Evolutionary conservation across 2,329 filamentous ascomycete genomes (phyloP).

Genomic region (Botrytis elliptica): DNA sequence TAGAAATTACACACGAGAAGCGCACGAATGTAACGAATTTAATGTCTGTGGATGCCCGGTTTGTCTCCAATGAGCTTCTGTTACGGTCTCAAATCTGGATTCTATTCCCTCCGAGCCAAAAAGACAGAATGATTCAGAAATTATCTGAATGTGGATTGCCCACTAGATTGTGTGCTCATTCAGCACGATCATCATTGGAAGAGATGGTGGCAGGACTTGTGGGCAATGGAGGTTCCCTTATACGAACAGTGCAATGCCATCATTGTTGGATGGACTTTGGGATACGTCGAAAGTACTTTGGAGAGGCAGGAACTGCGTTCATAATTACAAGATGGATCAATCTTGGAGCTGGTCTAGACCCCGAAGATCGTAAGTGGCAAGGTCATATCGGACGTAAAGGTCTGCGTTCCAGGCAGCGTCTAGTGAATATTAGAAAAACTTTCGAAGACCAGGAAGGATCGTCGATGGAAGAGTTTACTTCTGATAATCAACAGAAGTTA

Average conservation of each 20-base stretch:
- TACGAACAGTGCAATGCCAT: conserved; percentile 22
- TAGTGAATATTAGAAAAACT: conserved; percentile 13
- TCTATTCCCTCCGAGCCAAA: conserved; percentile 23
- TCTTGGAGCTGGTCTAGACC: conserved; percentile 23
- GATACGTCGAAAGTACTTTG: conserved; percentile 24
- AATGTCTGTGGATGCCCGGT: conserved; percentile 12
- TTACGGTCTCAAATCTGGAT: conserved; percentile 30
- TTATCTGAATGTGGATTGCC: too few relatives aligned
- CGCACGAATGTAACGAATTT: not conserved
- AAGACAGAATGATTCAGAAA: conserved; percentile 16
- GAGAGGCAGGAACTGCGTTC: conserved; percentile 23
- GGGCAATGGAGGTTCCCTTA: not conserved
- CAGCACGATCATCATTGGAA: too few relatives aligned
- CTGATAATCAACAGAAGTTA: conserved; percentile 17
- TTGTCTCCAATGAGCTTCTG: conserved; percentile 11
- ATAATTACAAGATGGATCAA: conserved; percentile 23
- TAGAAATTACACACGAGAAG: not conserved
- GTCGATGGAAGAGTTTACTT: conserved; percentile 19
- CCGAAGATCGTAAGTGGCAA: conserved; percentile 23
- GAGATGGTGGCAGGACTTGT: too few relatives aligned
- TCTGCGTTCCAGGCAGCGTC: not conserved
- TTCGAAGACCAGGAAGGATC: conserved; percentile 20
- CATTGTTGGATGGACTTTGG: conserved; percentile 27
- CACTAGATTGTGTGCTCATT: too few relatives aligned
- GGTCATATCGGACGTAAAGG: conserved; percentile 4